Conservation (phyloP, 2,329 filamentous ascomycete species). For the Cytospora piceicola region DNA sequence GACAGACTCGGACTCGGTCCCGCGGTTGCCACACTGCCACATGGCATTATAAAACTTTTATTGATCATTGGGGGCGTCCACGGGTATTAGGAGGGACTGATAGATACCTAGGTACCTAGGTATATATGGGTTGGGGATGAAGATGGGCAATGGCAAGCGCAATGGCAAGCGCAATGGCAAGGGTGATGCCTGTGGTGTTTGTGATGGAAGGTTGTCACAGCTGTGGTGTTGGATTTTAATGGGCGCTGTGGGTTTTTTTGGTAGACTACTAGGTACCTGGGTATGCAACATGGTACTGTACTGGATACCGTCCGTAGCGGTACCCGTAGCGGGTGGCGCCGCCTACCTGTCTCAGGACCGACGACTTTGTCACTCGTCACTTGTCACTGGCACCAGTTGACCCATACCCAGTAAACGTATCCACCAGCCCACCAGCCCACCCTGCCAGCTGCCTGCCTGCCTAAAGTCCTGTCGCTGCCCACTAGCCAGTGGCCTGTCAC, state of each 20-base stretch:
- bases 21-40: conserved; percentile 21
- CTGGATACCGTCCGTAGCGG: too few species aligned
- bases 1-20: not conserved
- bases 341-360: not conserved
- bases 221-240: too few species aligned
- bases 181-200: too few species aligned
- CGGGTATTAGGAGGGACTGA: not conserved
- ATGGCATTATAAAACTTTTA: conserved; percentile 18
- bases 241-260: not conserved
- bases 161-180: too few species aligned
- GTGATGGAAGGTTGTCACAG: too few species aligned
- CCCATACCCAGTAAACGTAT: not conserved
- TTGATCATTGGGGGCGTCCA: not conserved
- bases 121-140: too few species aligned
- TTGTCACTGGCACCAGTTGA: not conserved
- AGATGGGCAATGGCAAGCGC: too few species aligned
- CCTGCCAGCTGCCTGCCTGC: not conserved
- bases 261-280: not conserved
- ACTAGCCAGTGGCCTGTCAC: too few species aligned
- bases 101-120: not conserved
- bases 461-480: too few species aligned
- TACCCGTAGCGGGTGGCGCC: conserved; percentile 2
- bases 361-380: not conserved
- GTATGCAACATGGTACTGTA: not conserved
- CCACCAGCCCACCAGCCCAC: not conserved